These are phyloP conservation scores for Fusarium veterinarium DNA, from an alignment of 2,329 filamentous ascomycete genomes.

Conservation along the genomic window DNA sequence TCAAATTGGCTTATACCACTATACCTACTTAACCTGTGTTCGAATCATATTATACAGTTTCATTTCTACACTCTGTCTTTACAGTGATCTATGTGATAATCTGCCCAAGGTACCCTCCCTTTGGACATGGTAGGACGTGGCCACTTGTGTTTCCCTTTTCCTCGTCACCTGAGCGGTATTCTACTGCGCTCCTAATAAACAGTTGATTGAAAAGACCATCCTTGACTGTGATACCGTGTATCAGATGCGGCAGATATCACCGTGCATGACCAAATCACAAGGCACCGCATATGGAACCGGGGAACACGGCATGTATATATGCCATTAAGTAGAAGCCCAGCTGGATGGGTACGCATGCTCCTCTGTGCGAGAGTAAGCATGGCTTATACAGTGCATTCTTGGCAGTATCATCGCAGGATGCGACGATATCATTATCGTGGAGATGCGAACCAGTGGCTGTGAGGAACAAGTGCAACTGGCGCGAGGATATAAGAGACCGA, in stretches of 20 bases:
- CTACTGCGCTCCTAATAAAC: not conserved
- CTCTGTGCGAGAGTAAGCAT: not conserved
- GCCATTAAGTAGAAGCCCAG: not conserved
- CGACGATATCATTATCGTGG: not conserved
- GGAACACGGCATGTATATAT: not conserved
- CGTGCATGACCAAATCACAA: constrained; percentile 11
- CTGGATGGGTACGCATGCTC: not conserved
- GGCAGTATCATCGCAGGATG: not conserved
- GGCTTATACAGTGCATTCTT: constrained; percentile 7
- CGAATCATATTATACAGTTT: not conserved
- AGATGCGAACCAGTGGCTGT: not conserved
- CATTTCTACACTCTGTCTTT: not conserved
- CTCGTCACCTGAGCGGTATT: not conserved
- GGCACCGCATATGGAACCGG: not conserved
- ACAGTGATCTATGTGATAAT: not conserved
- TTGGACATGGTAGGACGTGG: not conserved
- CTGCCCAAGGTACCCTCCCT: not conserved
- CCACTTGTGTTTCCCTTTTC: not conserved
- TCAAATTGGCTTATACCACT: constrained; percentile 10
- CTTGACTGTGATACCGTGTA: not conserved
- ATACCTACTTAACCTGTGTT: constrained; percentile 1
- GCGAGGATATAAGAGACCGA: constrained; percentile 1
- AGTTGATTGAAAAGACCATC: not conserved
- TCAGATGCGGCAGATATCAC: not conserved
- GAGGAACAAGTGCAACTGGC: not conserved